Percentiles rank a stretch among this genome's conserved stretches.
phyloP scores from a whole-genome alignment of 208 protist species.

The Herpetomonas tarakana region DNA sequence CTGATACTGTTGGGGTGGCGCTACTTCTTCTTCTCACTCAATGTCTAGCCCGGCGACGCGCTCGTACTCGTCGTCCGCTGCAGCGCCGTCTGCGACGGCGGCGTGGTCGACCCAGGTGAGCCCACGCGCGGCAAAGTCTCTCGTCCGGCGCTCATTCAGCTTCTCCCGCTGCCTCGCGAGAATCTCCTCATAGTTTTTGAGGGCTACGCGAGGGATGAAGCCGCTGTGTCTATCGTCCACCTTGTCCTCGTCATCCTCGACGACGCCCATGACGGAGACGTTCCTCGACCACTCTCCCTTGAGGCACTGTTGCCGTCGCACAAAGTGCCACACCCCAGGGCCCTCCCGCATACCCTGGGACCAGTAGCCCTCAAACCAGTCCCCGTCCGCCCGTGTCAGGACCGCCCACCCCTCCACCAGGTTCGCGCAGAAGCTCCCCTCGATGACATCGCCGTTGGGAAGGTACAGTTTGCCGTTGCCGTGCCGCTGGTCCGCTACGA shows the following conservation, averaged over 20 bases:
- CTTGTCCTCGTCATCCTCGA: constrained; percentile 80
- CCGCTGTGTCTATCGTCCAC: constrained; percentile 29
- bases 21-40: constrained; percentile 2
- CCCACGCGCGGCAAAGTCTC: constrained; percentile 47
- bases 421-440: constrained; percentile 74
- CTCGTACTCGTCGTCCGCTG: constrained; percentile 16
- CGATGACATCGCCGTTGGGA: constrained; percentile 76
- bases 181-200: constrained; percentile 66
- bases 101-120: constrained; percentile 52
- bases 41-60: constrained; percentile 19
- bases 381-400: constrained; percentile 50
- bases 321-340: constrained; percentile 85
- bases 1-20: too few relatives aligned
- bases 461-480: constrained; percentile 79
- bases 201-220: constrained; percentile 78
- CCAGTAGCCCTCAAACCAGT: constrained; percentile 92
- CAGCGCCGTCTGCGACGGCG: constrained; percentile 3
- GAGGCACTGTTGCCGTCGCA: constrained; percentile 63
- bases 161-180: constrained; percentile 56
- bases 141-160: constrained; percentile 53
- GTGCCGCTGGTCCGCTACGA: constrained; percentile 54
- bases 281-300: constrained; percentile 83
- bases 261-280: constrained; percentile 64
- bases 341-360: constrained; percentile 74
- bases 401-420: constrained; percentile 73